These are phyloP conservation scores for Hypsizygus marmoreus DNA, from an alignment of 768 basidiomycete species.

Conservation along the genomic window DNA sequence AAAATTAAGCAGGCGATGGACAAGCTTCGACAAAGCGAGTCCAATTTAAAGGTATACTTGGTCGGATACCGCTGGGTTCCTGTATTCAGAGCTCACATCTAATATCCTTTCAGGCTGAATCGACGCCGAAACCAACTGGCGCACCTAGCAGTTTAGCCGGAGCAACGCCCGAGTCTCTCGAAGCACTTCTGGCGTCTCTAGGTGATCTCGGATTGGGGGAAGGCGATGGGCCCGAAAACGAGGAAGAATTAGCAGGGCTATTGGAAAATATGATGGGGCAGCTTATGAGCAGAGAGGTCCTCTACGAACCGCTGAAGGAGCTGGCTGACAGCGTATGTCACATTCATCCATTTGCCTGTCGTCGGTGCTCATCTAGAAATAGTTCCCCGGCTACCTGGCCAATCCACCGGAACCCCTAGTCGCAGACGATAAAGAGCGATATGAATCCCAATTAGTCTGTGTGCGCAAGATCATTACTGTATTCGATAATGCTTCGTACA, in stretches of 20 bases:
- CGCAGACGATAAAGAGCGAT: conserved; percentile 57
- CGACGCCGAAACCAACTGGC: conserved; percentile 5
- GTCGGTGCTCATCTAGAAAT: no score
- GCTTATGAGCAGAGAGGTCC: no score
- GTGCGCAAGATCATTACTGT: conserved; percentile 58
- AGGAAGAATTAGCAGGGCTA: neutral
- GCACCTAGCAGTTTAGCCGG: no score
- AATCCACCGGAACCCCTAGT: neutral
- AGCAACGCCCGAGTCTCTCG: no score
- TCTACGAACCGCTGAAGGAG: neutral
- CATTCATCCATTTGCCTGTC: no score
- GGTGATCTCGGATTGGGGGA: no score
- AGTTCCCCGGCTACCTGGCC: neutral
- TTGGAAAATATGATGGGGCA: neutral
- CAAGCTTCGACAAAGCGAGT: conserved; percentile 68
- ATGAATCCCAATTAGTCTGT: conserved; percentile 56
- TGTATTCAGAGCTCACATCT: neutral
- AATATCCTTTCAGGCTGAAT: conserved; percentile 19
- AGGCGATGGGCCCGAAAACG: neutral
- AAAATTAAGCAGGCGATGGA: conserved; percentile 72
- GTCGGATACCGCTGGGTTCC: neutral
- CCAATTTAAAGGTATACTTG: conserved; percentile 45
- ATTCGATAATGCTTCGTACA: conserved; percentile 64
- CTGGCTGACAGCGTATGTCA: neutral
- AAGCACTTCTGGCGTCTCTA: no score